Conservation (phyloP, 805 yeast genomes). For the Lipomyces kockii region DNA sequence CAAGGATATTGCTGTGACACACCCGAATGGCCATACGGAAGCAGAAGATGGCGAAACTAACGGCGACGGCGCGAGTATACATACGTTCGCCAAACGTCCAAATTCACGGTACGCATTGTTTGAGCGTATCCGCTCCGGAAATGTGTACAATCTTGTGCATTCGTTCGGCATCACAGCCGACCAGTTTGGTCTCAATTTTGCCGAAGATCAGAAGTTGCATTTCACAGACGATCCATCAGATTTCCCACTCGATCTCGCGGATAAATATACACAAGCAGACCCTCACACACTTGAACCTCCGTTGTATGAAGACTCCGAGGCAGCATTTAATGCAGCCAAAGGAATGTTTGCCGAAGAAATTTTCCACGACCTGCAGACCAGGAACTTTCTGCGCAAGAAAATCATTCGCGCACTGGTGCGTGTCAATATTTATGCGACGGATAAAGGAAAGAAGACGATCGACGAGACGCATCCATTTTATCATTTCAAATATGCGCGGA, state of each 20-base stretch:
- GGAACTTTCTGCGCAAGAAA: conserved; percentile 66
- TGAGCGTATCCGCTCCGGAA: conserved; percentile 43
- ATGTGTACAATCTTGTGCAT: conserved; percentile 40
- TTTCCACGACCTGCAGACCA: conserved; percentile 76
- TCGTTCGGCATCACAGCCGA: conserved; percentile 79
- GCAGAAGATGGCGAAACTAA: conserved; percentile 43
- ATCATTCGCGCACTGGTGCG: conserved; percentile 61
- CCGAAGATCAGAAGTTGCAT: conserved; percentile 67
- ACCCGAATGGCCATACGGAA: conserved; percentile 7
- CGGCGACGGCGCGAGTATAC: conserved; percentile 44
- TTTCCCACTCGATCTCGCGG: conserved; percentile 65
- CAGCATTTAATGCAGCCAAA: conserved; percentile 74
- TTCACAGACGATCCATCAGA: conserved; percentile 69
- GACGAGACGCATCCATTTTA: conserved; percentile 80
- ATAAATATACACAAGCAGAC: conserved; percentile 40
- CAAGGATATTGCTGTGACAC: conserved; percentile 50
- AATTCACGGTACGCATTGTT: conserved; percentile 48
- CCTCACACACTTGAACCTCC: conserved; percentile 20
- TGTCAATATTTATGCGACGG: conserved; percentile 77
- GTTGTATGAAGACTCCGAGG: conserved; percentile 42
- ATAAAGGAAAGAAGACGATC: conserved; percentile 78
- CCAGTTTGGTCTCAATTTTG: conserved; percentile 81
- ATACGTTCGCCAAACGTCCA: conserved; percentile 44
- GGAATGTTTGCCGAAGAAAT: conserved; percentile 79
- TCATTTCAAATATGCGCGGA: conserved; percentile 88